Evolutionary conservation across 1,284 basidiomycete species (phyloP).

Genomic region (Inonotus hispidus): DNA sequence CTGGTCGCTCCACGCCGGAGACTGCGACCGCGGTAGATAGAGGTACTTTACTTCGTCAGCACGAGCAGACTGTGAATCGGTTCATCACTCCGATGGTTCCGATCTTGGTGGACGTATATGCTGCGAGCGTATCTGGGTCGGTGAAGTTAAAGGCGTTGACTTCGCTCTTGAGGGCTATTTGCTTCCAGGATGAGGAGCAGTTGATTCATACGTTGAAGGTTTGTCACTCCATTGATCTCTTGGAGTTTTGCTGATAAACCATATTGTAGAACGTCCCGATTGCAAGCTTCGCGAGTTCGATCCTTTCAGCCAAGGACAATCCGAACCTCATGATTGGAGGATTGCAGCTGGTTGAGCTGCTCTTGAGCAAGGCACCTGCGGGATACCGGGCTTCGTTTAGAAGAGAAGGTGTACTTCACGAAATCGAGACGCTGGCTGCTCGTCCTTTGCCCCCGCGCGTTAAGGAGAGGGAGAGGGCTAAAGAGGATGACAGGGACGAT

Average conservation of each 20-base stretch:
- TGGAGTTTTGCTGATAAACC: background rate
- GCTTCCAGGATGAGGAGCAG: slow-evolving; percentile 76
- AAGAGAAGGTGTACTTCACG: slow-evolving; percentile 91
- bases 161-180: slow-evolving; percentile 82
- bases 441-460: slow-evolving; percentile 53
- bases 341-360: slow-evolving; percentile 85
- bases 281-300: slow-evolving; percentile 87
- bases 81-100: slow-evolving; percentile 88
- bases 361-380: slow-evolving; percentile 74
- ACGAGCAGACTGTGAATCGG: slow-evolving; percentile 68
- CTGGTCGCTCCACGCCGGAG: slow-evolving; percentile 30
- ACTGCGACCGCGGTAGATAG: slow-evolving; percentile 41
- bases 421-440: slow-evolving; percentile 73
- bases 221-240: slow-evolving; percentile 23
- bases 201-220: slow-evolving; percentile 75
- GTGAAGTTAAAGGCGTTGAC: slow-evolving; percentile 85
- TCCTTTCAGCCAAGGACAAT: slow-evolving; percentile 87
- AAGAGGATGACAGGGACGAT: slow-evolving; percentile 32
- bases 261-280: slow-evolving; percentile 78
- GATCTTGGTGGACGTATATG: slow-evolving; percentile 91
- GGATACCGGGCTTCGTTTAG: slow-evolving; percentile 85
- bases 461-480: slow-evolving; percentile 46
- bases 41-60: slow-evolving; percentile 67
- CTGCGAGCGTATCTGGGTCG: slow-evolving; percentile 83
- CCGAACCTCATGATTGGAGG: slow-evolving; percentile 80